Evolutionary conservation across 129 eudicot species (phyloP).

Genomic region (Arctium minus): DNA sequence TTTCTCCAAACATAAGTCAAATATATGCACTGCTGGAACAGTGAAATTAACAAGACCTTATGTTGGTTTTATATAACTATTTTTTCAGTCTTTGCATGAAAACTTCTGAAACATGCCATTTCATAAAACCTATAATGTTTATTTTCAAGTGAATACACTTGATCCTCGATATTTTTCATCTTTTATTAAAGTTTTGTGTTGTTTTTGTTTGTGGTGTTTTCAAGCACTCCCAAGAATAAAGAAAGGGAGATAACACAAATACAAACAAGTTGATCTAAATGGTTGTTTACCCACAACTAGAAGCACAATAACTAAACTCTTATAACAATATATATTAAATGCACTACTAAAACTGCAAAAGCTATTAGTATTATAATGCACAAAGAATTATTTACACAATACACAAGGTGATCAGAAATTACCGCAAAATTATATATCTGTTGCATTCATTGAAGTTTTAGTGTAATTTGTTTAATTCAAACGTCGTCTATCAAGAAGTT

Average conservation of each 20-base stretch:
- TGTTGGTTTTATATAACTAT: neutral
- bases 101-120: neutral
- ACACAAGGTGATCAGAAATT: slow-evolving; percentile 25
- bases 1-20: no score
- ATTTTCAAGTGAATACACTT: neutral
- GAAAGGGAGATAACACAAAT: neutral
- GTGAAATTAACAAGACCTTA: no score
- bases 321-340: neutral
- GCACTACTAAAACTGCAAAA: slow-evolving; percentile 12
- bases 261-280: neutral
- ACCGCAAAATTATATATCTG: slow-evolving; percentile 53
- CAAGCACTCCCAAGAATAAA: neutral
- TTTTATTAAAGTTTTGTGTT: neutral
- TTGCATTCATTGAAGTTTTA: no score
- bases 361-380: neutral
- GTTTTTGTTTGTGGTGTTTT: neutral
- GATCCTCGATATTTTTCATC: neutral
- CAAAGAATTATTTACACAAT: neutral
- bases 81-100: neutral
- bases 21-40: neutral
- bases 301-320: neutral
- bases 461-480: no score
- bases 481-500: no score
- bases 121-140: neutral
- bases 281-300: neutral